Conservation (phyloP, 768 basidiomycete species). For the Udeniomyces megalosporus region DNA sequence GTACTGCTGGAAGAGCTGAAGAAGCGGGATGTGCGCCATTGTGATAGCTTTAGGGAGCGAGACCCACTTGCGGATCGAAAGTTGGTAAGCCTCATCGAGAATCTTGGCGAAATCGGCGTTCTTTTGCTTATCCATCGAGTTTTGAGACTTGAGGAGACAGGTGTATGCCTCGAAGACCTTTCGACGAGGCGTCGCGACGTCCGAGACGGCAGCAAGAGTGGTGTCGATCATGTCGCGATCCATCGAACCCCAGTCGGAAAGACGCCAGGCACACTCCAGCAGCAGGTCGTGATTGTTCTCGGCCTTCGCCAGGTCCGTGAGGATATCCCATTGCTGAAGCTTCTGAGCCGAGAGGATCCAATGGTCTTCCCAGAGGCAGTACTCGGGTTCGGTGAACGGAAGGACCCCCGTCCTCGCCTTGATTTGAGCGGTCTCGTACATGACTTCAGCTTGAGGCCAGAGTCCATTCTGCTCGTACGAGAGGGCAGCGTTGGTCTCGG, state of each 20-base stretch:
- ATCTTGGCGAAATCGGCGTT: conserved; percentile 64
- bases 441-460: conserved; percentile 72
- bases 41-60: conserved; percentile 71
- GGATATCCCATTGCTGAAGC: conserved; percentile 85
- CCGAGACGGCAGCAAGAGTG: conserved; percentile 61
- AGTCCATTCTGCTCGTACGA: conserved; percentile 91
- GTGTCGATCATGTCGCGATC: conserved; percentile 53
- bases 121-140: conserved; percentile 34
- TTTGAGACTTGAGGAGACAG: conserved; percentile 69
- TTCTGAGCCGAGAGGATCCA: conserved; percentile 94
- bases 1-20: conserved; percentile 98
- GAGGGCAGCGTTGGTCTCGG: conserved; percentile 56
- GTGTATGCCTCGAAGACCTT: conserved; percentile 95
- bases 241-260: conserved; percentile 63
- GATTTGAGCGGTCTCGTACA: conserved; percentile 75
- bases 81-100: conserved; percentile 89
- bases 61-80: conserved; percentile 91
- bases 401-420: conserved; percentile 64
- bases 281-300: conserved; percentile 84
- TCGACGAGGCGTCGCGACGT: conserved; percentile 82
- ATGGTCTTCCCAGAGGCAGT: conserved; percentile 97
- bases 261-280: conserved; percentile 90
- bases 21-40: conserved; percentile 77
- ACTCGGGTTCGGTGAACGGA: conserved; percentile 86
- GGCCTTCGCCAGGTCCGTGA: conserved; percentile 72